Percentiles rank a stretch among this genome's conserved stretches.
Conservation (phyloP, 257 asterid genomes). For the Buddleja alternifolia region DNA sequence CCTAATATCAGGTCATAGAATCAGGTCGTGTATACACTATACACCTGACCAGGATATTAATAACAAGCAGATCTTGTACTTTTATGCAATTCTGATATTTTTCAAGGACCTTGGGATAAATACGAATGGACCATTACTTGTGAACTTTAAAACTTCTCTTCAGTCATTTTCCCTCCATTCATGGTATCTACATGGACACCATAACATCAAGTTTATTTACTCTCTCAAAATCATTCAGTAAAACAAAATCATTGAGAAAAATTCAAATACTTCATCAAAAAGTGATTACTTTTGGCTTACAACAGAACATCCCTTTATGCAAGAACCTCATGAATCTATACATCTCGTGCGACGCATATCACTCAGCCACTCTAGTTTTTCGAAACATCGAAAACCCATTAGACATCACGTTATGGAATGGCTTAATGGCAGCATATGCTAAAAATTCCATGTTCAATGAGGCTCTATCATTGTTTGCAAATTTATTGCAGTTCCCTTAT, state of each 20-base stretch:
- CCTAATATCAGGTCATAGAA: too few species aligned
- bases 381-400: constrained; percentile 49
- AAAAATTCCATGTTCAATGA: constrained; percentile 59
- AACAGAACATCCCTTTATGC: constrained; percentile 51
- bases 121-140: too few species aligned
- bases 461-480: constrained; percentile 50
- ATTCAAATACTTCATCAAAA: constrained; percentile 57
- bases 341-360: constrained; percentile 46
- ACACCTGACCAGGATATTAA: too few species aligned
- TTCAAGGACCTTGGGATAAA: too few species aligned
- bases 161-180: constrained; percentile 6
- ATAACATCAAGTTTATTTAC: constrained; percentile 34
- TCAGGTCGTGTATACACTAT: too few species aligned
- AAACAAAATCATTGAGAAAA: constrained; percentile 43
- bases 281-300: constrained; percentile 53
- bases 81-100: too few species aligned
- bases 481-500: constrained; percentile 42
- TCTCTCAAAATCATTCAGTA: constrained; percentile 44
- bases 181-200: constrained; percentile 42
- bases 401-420: constrained; percentile 77
- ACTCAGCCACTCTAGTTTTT: constrained; percentile 54
- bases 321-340: constrained; percentile 67
- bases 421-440: constrained; percentile 62
- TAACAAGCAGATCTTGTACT: too few species aligned
- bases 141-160: not conserved